Evolutionary conservation across 2,329 filamentous ascomycete species (phyloP).

Genomic region (Parafenestella ontariensis): DNA sequence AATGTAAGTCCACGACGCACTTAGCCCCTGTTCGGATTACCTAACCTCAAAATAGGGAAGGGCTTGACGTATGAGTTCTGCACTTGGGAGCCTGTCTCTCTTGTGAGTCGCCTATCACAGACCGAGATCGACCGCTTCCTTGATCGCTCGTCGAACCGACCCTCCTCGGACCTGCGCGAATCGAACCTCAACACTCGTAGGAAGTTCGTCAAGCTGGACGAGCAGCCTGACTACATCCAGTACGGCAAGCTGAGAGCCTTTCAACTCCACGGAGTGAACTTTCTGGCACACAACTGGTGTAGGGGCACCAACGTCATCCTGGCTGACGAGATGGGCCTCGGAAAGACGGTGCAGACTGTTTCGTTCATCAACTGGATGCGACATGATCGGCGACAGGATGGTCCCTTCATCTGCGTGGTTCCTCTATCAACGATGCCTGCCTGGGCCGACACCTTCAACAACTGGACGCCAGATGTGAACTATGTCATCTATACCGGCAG

Average conservation of each 20-base stretch:
- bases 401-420: conserved; percentile 95
- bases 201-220: conserved; percentile 64
- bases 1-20: conserved; percentile 65
- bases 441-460: conserved; percentile 97
- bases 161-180: conserved; percentile 80
- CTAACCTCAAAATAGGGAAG: conserved; percentile 63
- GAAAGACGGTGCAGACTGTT: conserved; percentile 97
- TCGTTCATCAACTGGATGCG: conserved; percentile 97
- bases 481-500: conserved; percentile 97
- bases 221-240: conserved; percentile 85
- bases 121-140: conserved; percentile 90
- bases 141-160: conserved; percentile 80
- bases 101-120: conserved; percentile 81
- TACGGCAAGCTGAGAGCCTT: conserved; percentile 88
- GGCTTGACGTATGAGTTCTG: conserved; percentile 90
- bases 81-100: conserved; percentile 85
- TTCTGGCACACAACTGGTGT: conserved; percentile 95
- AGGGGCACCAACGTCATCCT: conserved; percentile 94
- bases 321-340: conserved; percentile 97
- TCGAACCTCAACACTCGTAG: conserved; percentile 74
- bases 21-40: conserved; percentile 17
- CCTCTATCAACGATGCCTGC: conserved; percentile 96
- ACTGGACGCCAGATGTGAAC: conserved; percentile 94
- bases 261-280: conserved; percentile 93
- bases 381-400: conserved; percentile 87